Conservation (phyloP, 805 yeast genomes). For the Komagataella ulmi region DNA sequence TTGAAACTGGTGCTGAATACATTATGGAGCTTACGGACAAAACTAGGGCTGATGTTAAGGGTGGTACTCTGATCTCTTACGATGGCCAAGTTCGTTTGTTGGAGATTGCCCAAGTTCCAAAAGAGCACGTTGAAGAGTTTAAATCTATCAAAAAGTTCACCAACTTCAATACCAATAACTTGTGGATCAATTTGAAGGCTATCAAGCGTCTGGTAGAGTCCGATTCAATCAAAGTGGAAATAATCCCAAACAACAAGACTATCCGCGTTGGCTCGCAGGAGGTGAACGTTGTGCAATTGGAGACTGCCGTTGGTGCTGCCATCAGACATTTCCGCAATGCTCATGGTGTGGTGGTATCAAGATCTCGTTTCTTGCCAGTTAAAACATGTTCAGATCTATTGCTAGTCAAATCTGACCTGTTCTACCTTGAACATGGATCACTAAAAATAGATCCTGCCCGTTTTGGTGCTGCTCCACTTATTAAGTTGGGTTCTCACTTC, state of each 20-base stretch:
- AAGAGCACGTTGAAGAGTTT: conserved; percentile 96
- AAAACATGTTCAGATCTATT: conserved; percentile 93
- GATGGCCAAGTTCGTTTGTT: conserved; percentile 88
- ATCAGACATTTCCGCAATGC: conserved; percentile 91
- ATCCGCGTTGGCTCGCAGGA: conserved; percentile 68
- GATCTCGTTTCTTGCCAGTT: conserved; percentile 95
- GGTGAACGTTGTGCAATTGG: conserved; percentile 82
- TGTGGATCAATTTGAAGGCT: conserved; percentile 94
- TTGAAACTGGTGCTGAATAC: conserved; percentile 84
- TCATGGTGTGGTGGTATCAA: conserved; percentile 96
- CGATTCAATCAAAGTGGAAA: conserved; percentile 76
- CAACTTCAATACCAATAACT: conserved; percentile 94
- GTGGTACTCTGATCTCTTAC: conserved; percentile 95
- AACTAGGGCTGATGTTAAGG: conserved; percentile 98
- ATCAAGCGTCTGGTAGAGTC: conserved; percentile 83
- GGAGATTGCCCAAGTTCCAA: conserved; percentile 97
- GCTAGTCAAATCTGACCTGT: conserved; percentile 90
- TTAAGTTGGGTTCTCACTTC: conserved; percentile 93
- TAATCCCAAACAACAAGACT: conserved; percentile 88
- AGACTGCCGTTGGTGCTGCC: conserved; percentile 99
- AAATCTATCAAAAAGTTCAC: conserved; percentile 96
- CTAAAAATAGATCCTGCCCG: conserved; percentile 72
- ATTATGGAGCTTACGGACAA: conserved; percentile 98
- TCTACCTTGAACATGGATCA: conserved; percentile 84
- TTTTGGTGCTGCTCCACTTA: conserved; percentile 86